Evolutionary conservation across 352 stramenopile genomes (phyloP).

Genomic region (Phytophthora brassicae): DNA sequence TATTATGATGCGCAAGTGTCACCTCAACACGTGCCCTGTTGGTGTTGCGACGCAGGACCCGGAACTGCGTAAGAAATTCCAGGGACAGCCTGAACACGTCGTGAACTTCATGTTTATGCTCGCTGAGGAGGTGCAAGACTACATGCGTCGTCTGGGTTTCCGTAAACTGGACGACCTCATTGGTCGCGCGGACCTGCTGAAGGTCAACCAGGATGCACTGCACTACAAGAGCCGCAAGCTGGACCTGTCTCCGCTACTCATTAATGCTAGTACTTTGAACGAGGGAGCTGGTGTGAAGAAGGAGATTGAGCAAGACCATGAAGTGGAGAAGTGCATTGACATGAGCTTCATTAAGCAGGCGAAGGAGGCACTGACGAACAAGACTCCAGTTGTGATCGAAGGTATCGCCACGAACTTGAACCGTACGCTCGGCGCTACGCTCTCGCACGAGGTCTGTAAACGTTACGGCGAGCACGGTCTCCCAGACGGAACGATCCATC

Average conservation of each 20-base stretch:
- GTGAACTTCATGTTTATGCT: conserved; percentile 98
- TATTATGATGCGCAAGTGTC: conserved; percentile 98
- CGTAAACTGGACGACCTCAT: conserved; percentile 94
- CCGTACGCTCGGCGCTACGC: conserved; percentile 93
- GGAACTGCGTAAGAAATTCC: conserved; percentile 95
- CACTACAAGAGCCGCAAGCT: conserved; percentile 83
- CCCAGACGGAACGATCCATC: conserved; percentile 91
- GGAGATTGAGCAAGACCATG: conserved; percentile 88
- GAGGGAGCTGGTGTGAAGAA: conserved; percentile 85
- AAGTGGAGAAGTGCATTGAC: conserved; percentile 88
- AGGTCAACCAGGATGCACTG: conserved; percentile 80
- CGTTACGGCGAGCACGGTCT: conserved; percentile 90
- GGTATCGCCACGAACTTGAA: conserved; percentile 91
- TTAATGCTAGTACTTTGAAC: conserved; percentile 93
- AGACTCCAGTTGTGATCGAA: conserved; percentile 65
- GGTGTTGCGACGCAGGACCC: conserved; percentile 97
- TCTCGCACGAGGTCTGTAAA: conserved; percentile 94
- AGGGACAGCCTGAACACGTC: conserved; percentile 95
- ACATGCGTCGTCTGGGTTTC: conserved; percentile 87
- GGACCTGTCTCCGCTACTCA: conserved; percentile 93
- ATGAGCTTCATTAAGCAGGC: conserved; percentile 91
- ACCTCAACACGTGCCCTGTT: conserved; percentile 98
- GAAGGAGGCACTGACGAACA: conserved; percentile 80
- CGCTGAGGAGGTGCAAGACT: conserved; percentile 92
- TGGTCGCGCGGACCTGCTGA: conserved; percentile 92